Evolutionary conservation across 331 rosid species (phyloP).

Genomic region (Saraca asoca): DNA sequence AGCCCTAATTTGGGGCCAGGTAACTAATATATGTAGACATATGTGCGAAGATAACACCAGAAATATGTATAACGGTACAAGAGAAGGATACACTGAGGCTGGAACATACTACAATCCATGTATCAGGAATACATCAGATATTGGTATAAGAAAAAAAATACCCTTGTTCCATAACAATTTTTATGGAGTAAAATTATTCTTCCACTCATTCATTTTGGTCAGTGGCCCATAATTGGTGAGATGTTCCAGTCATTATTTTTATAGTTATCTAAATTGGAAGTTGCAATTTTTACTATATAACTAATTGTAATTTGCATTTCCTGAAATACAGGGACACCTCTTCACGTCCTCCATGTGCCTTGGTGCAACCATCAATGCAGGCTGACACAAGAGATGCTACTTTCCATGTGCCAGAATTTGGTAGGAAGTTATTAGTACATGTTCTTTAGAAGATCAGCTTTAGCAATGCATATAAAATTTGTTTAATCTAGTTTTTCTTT

Average conservation of each 20-base stretch:
- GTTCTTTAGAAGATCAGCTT: constrained; percentile 23
- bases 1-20: no score
- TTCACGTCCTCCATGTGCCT: constrained; percentile 79
- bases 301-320: constrained; percentile 32
- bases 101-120: no score
- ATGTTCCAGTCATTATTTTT: constrained; percentile 1
- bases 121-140: no score
- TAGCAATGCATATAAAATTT: constrained; percentile 25
- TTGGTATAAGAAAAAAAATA: no score
- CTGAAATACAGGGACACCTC: constrained; percentile 77
- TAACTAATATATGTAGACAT: no score
- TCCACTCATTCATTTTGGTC: constrained; percentile 12
- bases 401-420: constrained; percentile 68
- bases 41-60: no score
- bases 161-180: no score
- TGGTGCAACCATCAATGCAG: constrained; percentile 87
- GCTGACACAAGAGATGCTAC: constrained; percentile 44
- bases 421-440: constrained; percentile 46
- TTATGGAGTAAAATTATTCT: no score
- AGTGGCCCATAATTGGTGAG: constrained; percentile 27
- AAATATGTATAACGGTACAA: no score
- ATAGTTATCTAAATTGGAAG: background rate
- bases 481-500: constrained; percentile 24
- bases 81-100: no score
- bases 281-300: constrained; percentile 1